Base-by-base conservation (phyloP, 2,329 filamentous ascomycete genomes). In the Trichoderma sp. region DNA sequence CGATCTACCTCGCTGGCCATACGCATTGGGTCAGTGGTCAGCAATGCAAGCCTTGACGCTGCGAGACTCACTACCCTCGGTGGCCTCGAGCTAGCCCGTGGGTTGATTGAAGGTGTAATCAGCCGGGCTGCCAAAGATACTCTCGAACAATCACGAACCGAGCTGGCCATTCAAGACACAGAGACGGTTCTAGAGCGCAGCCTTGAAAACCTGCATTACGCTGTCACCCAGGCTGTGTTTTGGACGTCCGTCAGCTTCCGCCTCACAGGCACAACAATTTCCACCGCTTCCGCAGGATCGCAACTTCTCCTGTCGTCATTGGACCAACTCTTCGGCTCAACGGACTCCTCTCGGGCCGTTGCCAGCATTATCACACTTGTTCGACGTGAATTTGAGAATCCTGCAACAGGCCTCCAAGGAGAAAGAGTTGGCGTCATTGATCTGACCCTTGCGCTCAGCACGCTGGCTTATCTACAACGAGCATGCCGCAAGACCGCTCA, bases 271-370 rank as follows among this genome's bases (percentile, higher is more conserved):
- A 85, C 87, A 1, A 85, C 88, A 5, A 79, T 90, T 17, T 85
- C 85, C 20, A 83, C 85, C 15, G 85, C 84, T 6, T 88, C 87
- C 8, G 85, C 89, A 65, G 78, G 88, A 6, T 88, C 88, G 0
- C 88, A 90, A 72, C 80, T 90, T 36, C 80, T 90, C 0, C 81
- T 92, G 9, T 85, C 85, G 3, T 86, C 87, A 0, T 81, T 92
- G 26, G 90, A 92, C 76, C 87, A 89, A 73, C 86, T 91, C 50
- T 87, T 92, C 32, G 90, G 90, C 15, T 90, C 88, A 3, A 92
- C 90, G n/a, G 90, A 92, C 77, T 91, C 89, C 2, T 91, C 90
- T 2, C 82, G 89, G 53, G 90, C 90, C 12, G 90, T 92, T 72
- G 88, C 89, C 3, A 90, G 88, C 77, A 91, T 92, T 76, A 85